Evolutionary conservation across 768 basidiomycete species (phyloP).

Genomic region (Russula ochroleuca): DNA sequence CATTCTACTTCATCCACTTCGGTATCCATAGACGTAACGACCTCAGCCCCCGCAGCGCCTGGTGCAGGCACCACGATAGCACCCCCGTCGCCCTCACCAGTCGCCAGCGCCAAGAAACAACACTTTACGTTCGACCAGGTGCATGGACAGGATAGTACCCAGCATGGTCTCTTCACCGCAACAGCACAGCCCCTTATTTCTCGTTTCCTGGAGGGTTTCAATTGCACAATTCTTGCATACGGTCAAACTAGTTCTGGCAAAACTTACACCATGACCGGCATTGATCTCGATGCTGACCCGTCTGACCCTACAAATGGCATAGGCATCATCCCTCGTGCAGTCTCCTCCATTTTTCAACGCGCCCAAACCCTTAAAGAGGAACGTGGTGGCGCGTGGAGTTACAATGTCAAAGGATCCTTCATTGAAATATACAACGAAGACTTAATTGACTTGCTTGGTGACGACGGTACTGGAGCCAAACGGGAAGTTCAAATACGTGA

Average conservation of each 20-base stretch:
- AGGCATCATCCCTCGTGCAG: conserved; percentile 94
- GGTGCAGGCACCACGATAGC: conserved; percentile 46
- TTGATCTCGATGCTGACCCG: conserved; percentile 84
- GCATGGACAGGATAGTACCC: conserved; percentile 77
- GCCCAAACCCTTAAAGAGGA: conserved; percentile 75
- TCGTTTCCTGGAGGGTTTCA: conserved; percentile 90
- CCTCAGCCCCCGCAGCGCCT: conserved; percentile 46
- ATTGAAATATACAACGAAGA: conserved; percentile 99
- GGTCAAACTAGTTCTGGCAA: conserved; percentile 97
- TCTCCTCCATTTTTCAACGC: conserved; percentile 79
- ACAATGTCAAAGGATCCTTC: conserved; percentile 81
- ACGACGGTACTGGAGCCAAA: conserved; percentile 64
- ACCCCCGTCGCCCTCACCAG: conserved; percentile 41
- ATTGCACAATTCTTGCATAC: conserved; percentile 97
- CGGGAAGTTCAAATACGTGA: conserved; percentile 94
- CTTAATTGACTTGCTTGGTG: conserved; percentile 86
- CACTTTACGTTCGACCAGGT: conserved; percentile 93
- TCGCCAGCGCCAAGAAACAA: conserved; percentile 59
- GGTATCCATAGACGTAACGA: conserved; percentile 77
- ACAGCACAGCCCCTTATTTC: conserved; percentile 83
- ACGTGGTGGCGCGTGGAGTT: conserved; percentile 72
- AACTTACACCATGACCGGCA: conserved; percentile 96
- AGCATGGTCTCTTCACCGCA: conserved; percentile 78
- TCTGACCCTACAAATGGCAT: conserved; percentile 77
- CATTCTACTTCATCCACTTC: conserved; percentile 67